Percentiles rank a stretch among this genome's conserved stretches.
phyloP scores from a whole-genome alignment of 345 rosid genomes.

The Fremontodendron californicum region DNA sequence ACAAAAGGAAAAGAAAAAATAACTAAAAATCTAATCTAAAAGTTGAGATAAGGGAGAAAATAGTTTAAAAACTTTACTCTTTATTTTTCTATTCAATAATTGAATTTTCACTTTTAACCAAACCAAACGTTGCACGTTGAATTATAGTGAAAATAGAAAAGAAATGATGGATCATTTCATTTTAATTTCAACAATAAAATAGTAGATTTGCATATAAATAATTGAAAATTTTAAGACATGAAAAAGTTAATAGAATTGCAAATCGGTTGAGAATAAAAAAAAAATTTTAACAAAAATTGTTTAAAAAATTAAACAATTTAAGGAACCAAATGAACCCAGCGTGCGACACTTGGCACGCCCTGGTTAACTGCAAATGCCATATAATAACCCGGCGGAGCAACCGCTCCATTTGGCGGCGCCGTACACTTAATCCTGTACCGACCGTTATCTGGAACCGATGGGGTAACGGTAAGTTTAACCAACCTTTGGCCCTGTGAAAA shows the following conservation, averaged over 20 bases:
- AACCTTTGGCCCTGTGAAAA: constrained; percentile 81
- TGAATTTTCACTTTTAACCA: no score
- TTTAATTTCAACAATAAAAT: background rate
- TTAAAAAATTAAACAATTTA: background rate
- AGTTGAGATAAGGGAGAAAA: background rate
- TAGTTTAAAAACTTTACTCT: background rate
- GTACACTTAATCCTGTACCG: constrained; percentile 57
- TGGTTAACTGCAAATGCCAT: constrained; percentile 84
- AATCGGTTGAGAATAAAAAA: background rate
- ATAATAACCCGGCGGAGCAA: constrained; percentile 87
- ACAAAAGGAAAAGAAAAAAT: background rate
- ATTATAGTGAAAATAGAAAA: background rate
- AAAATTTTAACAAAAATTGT: background rate
- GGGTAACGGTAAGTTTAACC: constrained; percentile 56
- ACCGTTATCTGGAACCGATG: constrained; percentile 47
- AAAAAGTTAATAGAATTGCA: background rate
- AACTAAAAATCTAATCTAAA: background rate
- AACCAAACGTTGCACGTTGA: no score
- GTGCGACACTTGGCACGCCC: constrained; percentile 80
- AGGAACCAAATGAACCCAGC: constrained; percentile 68
- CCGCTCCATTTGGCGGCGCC: constrained; percentile 65
- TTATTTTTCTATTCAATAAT: background rate
- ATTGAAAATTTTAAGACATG: background rate
- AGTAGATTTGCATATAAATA: background rate
- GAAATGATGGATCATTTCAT: background rate